phyloP scores from a whole-genome alignment of 2,329 filamentous ascomycete genomes.

The Fusarium chuoi region DNA sequence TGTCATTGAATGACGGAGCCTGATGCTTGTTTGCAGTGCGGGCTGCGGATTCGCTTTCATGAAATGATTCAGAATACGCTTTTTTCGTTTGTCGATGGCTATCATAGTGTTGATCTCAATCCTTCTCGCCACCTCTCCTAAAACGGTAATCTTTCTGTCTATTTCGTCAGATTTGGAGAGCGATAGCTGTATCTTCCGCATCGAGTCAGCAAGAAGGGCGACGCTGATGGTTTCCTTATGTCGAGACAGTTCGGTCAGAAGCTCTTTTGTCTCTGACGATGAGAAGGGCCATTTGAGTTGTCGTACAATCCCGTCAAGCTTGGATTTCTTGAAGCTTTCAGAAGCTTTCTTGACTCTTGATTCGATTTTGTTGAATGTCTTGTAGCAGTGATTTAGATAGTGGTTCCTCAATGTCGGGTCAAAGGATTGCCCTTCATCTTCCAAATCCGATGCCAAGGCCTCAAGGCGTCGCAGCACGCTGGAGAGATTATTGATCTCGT shows the following conservation, averaged over 20 bases:
- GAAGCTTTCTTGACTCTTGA: not conserved
- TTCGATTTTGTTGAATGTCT: not conserved
- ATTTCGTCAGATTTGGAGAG: not conserved
- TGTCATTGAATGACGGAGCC: conserved; percentile 8
- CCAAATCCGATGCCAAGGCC: not conserved
- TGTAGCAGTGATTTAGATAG: not conserved
- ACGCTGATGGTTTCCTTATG: conserved; percentile 18
- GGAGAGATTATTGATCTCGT: conserved; percentile 2
- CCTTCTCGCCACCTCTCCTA: not conserved
- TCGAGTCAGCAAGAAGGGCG: conserved; percentile 6
- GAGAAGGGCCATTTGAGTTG: conserved; percentile 33
- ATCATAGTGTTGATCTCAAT: conserved; percentile 22
- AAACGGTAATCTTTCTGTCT: rapidly evolving
- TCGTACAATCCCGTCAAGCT: not conserved
- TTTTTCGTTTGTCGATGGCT: not conserved
- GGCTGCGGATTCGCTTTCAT: not conserved
- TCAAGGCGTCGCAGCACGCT: not conserved
- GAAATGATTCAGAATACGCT: not conserved
- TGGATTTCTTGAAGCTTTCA: not conserved
- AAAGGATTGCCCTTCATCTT: not conserved
- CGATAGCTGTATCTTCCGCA: conserved; percentile 3
- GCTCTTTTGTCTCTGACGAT: not conserved
- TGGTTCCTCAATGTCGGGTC: not conserved
- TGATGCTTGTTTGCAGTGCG: not conserved
- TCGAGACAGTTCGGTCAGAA: conserved; percentile 17